Evolutionary conservation across 2,329 filamentous ascomycete species (phyloP), one percentile per base, ranked within the genome.

Genomic region (Cladorrhinum sp.): DNA sequence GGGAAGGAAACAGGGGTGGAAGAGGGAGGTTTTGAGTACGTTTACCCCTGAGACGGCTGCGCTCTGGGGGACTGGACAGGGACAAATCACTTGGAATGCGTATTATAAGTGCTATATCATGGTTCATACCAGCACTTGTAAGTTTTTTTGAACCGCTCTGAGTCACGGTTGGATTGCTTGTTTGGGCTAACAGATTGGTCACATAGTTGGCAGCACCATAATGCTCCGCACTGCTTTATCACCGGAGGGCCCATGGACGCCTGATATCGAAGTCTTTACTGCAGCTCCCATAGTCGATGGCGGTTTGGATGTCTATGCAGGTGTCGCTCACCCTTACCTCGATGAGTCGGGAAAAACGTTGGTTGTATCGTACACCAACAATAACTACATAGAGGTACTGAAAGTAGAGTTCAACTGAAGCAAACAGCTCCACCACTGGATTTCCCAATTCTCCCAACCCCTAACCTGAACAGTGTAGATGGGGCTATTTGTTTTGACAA

Each of bases 361-460:
- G 58, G 74, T 72, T 0, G 68, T 77, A 50, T 75, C 73, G 0
- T 78, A 70, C 36, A 78, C 74, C 1, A 78, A 77, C 58, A 73
- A 76, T 25, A 76, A 76, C 54, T 69, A 71, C 41, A 75, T 74
- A 7, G 71, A 77, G 55, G 67, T 77, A 0, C 69, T 76, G 48
- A 73, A 67, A 52, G 72, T 69, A 7, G 62, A 68, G 0, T 75
- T 75, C 27, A 24, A 25, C 27, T 38, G 29, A 54, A n/a, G n/a
- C n/a, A n/a, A n/a, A n/a, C n/a, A n/a, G n/a, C n/a, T n/a, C n/a
- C n/a, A n/a, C n/a, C n/a, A n/a, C n/a, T n/a, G n/a, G n/a, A n/a
- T n/a, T n/a, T n/a, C n/a, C n/a, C n/a, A n/a, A n/a, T n/a, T n/a
- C n/a, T n/a, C n/a, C n/a, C n/a, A n/a, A n/a, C n/a, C n/a, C n/a